Base-by-base conservation (phyloP, 257 asterid species). In the Ophiorrhiza pumila region DNA sequence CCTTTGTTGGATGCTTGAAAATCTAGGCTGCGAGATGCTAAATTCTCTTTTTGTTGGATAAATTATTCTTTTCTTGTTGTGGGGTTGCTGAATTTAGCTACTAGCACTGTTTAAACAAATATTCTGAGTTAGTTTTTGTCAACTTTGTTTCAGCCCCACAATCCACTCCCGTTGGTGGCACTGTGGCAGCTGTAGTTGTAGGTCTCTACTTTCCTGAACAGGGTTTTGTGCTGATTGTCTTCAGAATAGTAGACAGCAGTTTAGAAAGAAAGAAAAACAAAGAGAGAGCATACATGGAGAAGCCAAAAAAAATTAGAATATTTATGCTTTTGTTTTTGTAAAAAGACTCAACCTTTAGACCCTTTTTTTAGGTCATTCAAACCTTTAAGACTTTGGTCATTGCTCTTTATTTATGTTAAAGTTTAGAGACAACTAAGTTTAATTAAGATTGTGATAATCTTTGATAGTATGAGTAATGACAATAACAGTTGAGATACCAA, bases 181-280 rank as follows among this genome's bases (percentile, higher is more conserved):
- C 75, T 53, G 57, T 62, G 76, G 76, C 79, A 62, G 62, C 29
- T 50, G 66, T 17, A 63, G 80, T 53, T 31, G 12, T 64, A 80
- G 80, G 84, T 74, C 80, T 79, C 83, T 77, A 72, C 82, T 85
- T 84, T 78, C 76, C 68, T 79, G 47, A 65, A 80, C 84, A 83
- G 62, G 71, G 78, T 60, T 80, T 73, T 76, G 67, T 83, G 82
- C 60, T 69, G 66, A 74, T 75, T 85, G 93, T 84, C 85, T 74
- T 84, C 74, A 68, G 18, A 60, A 74, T 71, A 65, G 83, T 79
- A 71, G 90, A 88, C 91, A 85, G 27, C 63, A 64, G 32, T 72
- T 78, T 57, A 27, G 68, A 69, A 52, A 69, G 72, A 32, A 37
- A 45, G 50, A 25, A 53, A 35, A 47, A 65, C 7, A 25, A 22